Percentiles rank a stretch among this genome's conserved stretches.
phyloP scores from a whole-genome alignment of 2,329 filamentous ascomycete species.

The Neonectria sp. region DNA sequence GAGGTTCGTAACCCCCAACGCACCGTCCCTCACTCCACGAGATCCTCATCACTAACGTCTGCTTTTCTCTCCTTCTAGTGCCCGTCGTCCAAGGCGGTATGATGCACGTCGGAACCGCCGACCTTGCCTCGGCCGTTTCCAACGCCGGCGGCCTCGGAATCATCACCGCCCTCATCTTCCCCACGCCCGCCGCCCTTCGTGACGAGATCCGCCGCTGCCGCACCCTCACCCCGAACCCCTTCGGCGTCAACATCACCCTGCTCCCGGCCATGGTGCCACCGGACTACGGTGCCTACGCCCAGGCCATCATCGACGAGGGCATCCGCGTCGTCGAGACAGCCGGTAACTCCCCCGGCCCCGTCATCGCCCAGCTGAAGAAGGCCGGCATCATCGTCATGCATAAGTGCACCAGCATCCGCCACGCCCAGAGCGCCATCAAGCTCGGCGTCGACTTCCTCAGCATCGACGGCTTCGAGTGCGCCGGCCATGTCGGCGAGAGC shows the following conservation, averaged over 20 bases:
- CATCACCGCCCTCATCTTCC: constrained; percentile 92
- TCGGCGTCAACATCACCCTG: constrained; percentile 96
- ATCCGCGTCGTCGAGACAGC: constrained; percentile 94
- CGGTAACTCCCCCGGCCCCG: constrained; percentile 88
- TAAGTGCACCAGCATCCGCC: constrained; percentile 97
- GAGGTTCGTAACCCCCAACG: constrained; percentile 51
- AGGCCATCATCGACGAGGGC: constrained; percentile 93
- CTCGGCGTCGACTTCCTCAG: constrained; percentile 96
- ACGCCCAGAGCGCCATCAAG: constrained; percentile 92
- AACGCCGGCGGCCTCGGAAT: constrained; percentile 89
- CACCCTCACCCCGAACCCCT: constrained; percentile 83
- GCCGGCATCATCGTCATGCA: constrained; percentile 86
- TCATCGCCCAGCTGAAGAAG: constrained; percentile 90
- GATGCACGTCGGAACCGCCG: constrained; percentile 88
- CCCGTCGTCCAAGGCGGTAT: constrained; percentile 90
- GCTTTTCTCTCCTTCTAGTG: constrained; percentile 62
- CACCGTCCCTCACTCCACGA: background rate
- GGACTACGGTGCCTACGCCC: constrained; percentile 92
- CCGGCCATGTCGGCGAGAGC: constrained; percentile 87
- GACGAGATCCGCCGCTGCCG: constrained; percentile 93
- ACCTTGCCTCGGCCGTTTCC: constrained; percentile 82
- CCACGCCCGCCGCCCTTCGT: constrained; percentile 90
- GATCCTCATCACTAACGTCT: background rate
- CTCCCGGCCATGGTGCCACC: constrained; percentile 91
- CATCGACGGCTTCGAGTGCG: constrained; percentile 98